Evolutionary conservation across 139 green algal genomes (phyloP), one percentile per base, ranked within the genome.

Genomic region (Tetradesmus obliquus): DNA sequence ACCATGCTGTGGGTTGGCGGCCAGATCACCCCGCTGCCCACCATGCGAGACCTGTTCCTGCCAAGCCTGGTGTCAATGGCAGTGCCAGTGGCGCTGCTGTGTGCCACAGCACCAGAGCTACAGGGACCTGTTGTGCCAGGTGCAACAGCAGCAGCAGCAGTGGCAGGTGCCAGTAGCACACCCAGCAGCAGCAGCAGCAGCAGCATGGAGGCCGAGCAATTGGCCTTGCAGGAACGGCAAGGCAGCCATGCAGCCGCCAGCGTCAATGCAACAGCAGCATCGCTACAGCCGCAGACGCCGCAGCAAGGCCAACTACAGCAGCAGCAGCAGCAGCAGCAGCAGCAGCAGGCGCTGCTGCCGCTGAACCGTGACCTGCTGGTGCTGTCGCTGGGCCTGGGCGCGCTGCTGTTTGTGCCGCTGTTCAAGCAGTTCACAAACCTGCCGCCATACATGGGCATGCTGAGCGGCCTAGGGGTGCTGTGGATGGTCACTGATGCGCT

Each of bases 1-100:
- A 98, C 95, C 53, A 98, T 98, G 96, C 95, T 98, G 72, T 98
- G 96, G 96, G 96, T 98, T 62, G 92, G 96, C 88, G 96, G 96
- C 74, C 94, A 98, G 74, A 94, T 98, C 72, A 93, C 93, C 9
- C 94, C 96, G 51, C 2, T 91, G 4, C 55, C 91, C 32, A 98
- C 96, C 24, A 97, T 98, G 94, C 53, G 60, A 6, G 90, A 93
- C 85, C 84, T 96, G 55, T 79, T 95, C 6, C 86, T 96, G 10
- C 94, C 94, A 20, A 90, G 55, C n/a, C 32, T 91, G 20, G 93
- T 95, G 15, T 96, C 91, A 53, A 57, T 95, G 51, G 72, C 88
- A 3, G 87, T 97, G 17, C 95, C 95, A 20, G 71, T 97, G 7
- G 81, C 91, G 13, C 60, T 95, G 69, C 92, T 97, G 88, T 86